Evolutionary conservation across 176 grass and related monocot genomes (phyloP), one percentile per base, ranked within the genome.

Genomic region (Zea mays): DNA sequence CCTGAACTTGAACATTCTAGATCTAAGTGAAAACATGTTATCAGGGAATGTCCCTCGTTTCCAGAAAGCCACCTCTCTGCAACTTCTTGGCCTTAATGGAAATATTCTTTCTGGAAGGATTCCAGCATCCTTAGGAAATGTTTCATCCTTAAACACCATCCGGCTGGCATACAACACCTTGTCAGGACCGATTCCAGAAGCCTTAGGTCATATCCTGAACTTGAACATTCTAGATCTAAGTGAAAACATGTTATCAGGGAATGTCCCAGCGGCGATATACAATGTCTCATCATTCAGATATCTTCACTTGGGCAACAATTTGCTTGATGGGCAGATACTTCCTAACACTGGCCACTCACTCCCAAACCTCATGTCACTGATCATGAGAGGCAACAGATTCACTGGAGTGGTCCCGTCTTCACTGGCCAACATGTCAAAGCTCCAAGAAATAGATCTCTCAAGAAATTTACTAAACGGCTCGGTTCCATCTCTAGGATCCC

Each of bases 51-150:
- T 86, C 16, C 78, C 78, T 39, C 4, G 3, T 44, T 48, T 80
- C n/a, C 51, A n/a, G 9, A 49, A 74, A 6, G 54, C 17, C 42
- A 8, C 0, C 2, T 10, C 54, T 12, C 62, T 86, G 16, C 34
- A 54, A 17, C 69, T 54, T 62, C 54, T 81, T 11, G 0, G 0
- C 1, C 54, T 86, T 16, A 69, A 19, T 44, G 63, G 9, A 60
- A 86, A 86, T n/a, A 0, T 0, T 1, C 63, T 86, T 27, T 45
- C 4, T 17, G 71, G 77, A 20, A 75, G 1, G 7, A 21, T 81
- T 36, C 84, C 84, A 7, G 1, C 19, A 35, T 75, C 84, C 37
- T 52, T 86, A n/a, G 71, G 71, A 11, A 86, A 86, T 54, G 17
- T 45, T 75, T 86, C 84, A 6, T 80, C 84, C 5, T 69, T 81